These are phyloP conservation scores for Petunia axillaris DNA, from an alignment of 257 asterid species.

Conservation along the genomic window DNA sequence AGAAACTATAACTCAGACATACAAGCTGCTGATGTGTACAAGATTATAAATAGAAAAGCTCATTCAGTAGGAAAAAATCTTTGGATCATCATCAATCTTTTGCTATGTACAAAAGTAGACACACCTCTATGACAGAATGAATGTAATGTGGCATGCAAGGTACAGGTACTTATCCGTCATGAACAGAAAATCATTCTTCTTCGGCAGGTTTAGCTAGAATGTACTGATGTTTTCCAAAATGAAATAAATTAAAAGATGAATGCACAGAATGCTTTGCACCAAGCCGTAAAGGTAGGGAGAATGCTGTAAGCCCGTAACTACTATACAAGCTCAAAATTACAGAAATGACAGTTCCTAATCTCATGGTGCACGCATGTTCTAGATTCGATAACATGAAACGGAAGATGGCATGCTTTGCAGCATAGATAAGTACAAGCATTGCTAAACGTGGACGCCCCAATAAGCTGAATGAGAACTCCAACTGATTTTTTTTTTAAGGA, in stretches of 20 bases:
- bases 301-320: not conserved
- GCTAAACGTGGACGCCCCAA: not conserved
- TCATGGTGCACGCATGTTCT: slow-evolving; percentile 6
- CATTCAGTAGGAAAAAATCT: not conserved
- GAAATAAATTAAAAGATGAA: not conserved
- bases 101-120: not conserved
- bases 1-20: not conserved
- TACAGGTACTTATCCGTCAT: not conserved
- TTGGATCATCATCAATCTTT: not conserved
- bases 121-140: not conserved
- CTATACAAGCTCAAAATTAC: not conserved
- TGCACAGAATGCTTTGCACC: not conserved
- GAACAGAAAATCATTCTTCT: not conserved
- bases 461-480: not conserved
- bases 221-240: not conserved
- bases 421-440: not conserved
- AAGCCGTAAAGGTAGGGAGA: not conserved
- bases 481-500: not conserved
- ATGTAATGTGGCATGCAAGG: not conserved
- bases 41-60: slow-evolving; percentile 2
- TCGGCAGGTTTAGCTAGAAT: not conserved
- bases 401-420: not conserved
- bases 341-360: slow-evolving; percentile 1
- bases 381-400: not conserved
- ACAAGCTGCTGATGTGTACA: slow-evolving; percentile 2